Base-by-base conservation (phyloP, 352 stramenopile genomes). In the Phytophthora meadii region DNA sequence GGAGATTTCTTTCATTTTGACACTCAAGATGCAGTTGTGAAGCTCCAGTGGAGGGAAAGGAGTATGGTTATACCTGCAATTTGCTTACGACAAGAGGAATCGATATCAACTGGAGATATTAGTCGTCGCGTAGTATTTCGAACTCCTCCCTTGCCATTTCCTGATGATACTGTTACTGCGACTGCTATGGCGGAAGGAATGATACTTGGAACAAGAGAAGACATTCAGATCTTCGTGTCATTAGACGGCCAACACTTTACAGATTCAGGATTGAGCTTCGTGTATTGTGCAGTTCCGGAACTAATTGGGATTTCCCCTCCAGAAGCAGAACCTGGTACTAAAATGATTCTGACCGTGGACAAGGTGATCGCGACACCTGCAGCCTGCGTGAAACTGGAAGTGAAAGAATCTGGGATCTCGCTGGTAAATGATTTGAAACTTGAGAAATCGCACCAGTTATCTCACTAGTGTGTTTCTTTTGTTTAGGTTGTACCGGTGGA, bases 1-100 rank as follows among this genome's bases (percentile, higher is more conserved):
- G 73, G 68, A 0, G 70, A 86, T 24, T 87, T 80, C 28, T 86
- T 89, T 27, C 68, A 81, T 27, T 89, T 89, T 41, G 82, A 90
- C 32, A 85, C 82, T 0, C 50, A 86, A 32, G 81, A 93, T 27
- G 72, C 66, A 5, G 62, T 70, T 17, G 77, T 87, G 2, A 71
- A 71, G 30, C 51, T 92, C 5, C 68, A 76, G 25, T 89, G 79
- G 72, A 66, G 58, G 61, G 76, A 78, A 39, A 79, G 63, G 22
- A 59, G 70, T 25, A 12, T 74, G 1, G 49, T 68, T 15, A 41
- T 90, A 10, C 48, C 70, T 22, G 79, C 75, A 6, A 28, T 53
- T 15, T 88, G 81, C 44, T 51, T 72, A 12, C 54, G 41, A 15
- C 44, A 55, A 7, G 57, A 61, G 1, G 50, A 61, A 46, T 30